Evolutionary conservation across 176 grass and related monocot species (phyloP), one percentile per base, ranked within the genome.

Genomic region (Aegilops longissima): DNA sequence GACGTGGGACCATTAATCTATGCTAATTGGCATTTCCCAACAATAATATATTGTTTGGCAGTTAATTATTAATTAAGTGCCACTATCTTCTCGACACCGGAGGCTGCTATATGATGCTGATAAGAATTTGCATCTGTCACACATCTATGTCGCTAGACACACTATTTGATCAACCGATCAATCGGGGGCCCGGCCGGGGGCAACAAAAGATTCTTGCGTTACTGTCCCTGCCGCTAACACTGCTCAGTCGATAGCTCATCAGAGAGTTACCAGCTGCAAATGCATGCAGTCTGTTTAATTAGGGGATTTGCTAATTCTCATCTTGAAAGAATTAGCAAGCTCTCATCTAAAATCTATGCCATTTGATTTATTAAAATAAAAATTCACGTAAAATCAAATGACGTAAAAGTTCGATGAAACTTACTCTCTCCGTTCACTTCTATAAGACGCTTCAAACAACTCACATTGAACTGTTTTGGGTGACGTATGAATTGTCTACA

Each of bases 81-180:
- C 35, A 65, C 78, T 64, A 65, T 64, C 51, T 38, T 62, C 62
- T 79, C 76, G 56, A 79, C 76, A 79, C 76, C 56, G 35, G n/a
- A 64, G 36, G 35, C 58, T 80, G 77, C 58, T 47, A 47, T 64
- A n/a, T 38, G 56, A 80, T 80, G 34, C 23, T 17, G 30, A 61
- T 79, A 62, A 36, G 59, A 73, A 73, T 16, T 64, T 64, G 59
- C 35, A 14, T 64, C 35, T 80, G 56, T 62, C 77, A 40, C 63
- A 20, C 77, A 64, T 39, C 33, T 80, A 35, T 38, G 12, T 80
- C 12, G n/a, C 34, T 13, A 21, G 3, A 33, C 39, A 68, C n/a
- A 59, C 2, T n/a, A 81, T 52, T 69, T 61, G 42, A 54, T 17
- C 64, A 82, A 44, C 12, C 42, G 42, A 47, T 82, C 24, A 31